Base-by-base conservation (phyloP, 352 stramenopile species). In the Pythium volutum region DNA sequence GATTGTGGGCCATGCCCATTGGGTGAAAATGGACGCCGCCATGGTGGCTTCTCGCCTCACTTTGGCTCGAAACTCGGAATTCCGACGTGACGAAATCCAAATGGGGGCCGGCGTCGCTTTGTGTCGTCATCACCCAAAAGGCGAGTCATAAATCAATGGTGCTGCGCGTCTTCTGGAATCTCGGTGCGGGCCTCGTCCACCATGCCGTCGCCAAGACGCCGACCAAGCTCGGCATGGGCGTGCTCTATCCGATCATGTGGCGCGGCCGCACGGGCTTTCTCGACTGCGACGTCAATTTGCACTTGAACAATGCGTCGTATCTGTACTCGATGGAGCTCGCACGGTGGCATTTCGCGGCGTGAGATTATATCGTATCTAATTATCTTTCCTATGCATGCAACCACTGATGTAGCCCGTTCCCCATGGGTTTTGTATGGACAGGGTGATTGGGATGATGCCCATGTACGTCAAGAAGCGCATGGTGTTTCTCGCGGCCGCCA, bases 261-360 rank as follows among this genome's bases (percentile, higher is more conserved):
- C 80, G 72, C 27, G 81, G 69, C 7, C 77, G 84, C 15, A 67
- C 77, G 6, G 81, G 82, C 0, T 62, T 93, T 20, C 66, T 93
- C 15, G 87, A 96, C 66, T 88, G 82, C 42, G 84, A 93, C 55
- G 59, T 94, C 63, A 94, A 94, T 50, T 18, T 91, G 46, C 87
- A 96, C 55, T 65, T 94, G 8, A 96, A 96, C 79, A 94, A 96
- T 62, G 69, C 87, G 7, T 78, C 79, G 7, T 94, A 89, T 47
- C 62, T 94, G 33, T 94, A 82, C 76, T 80, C 69, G 62, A 92
- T 87, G 74, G 87, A 96, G 66, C 82, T 96, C 27, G 87, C 87
- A 29, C 84, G 87, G 15, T 96, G 87, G 87, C 80, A 93, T 55
- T 80, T 89, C 39, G 79, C 67, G 1, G 83, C 73, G 84, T 93